Conservation (phyloP, 352 stramenopile species). For the Hyaloperonospora arabidopsidis region DNA sequence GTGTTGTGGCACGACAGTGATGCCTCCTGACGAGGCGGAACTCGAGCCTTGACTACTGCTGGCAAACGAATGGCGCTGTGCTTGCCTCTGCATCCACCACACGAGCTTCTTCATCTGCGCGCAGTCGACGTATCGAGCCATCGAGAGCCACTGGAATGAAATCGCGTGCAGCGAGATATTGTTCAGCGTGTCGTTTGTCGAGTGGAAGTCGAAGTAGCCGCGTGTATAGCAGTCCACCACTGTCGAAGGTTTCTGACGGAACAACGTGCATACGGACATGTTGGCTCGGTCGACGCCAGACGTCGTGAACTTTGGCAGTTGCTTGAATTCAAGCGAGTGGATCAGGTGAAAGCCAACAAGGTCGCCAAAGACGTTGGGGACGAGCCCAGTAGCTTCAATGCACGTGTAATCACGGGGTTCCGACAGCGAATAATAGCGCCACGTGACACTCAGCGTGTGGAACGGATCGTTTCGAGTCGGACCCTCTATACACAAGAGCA, state of each 20-base stretch:
- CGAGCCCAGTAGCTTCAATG: slow-evolving; percentile 43
- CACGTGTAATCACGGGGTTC: slow-evolving; percentile 51
- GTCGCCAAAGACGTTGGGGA: slow-evolving; percentile 30
- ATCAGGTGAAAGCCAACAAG: slow-evolving; percentile 48
- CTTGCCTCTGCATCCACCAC: slow-evolving; percentile 33
- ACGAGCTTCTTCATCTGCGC: slow-evolving; percentile 46
- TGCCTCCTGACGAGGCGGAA: slow-evolving; percentile 22
- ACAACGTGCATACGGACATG: slow-evolving; percentile 41
- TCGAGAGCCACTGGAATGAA: slow-evolving; percentile 35
- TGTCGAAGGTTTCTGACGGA: slow-evolving; percentile 29
- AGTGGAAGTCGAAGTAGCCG: slow-evolving; percentile 44
- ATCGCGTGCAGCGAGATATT: slow-evolving; percentile 38
- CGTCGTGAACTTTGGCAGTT: slow-evolving; percentile 31
- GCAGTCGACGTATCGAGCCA: slow-evolving; percentile 31
- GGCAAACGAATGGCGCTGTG: slow-evolving; percentile 32
- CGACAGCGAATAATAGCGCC: slow-evolving; percentile 33
- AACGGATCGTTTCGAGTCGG: slow-evolving; percentile 39
- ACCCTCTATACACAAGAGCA: slow-evolving; percentile 26
- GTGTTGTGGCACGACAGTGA: slow-evolving; percentile 8
- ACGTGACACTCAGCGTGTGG: slow-evolving; percentile 43
- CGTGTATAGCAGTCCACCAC: slow-evolving; percentile 35
- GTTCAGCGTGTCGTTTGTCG: slow-evolving; percentile 35
- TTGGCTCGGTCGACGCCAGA: slow-evolving; percentile 36
- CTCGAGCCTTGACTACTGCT: slow-evolving; percentile 32
- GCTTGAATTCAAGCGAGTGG: slow-evolving; percentile 45